These are phyloP conservation scores for Calonectria montana DNA, from an alignment of 2,329 filamentous ascomycete genomes.

Conservation along the genomic window DNA sequence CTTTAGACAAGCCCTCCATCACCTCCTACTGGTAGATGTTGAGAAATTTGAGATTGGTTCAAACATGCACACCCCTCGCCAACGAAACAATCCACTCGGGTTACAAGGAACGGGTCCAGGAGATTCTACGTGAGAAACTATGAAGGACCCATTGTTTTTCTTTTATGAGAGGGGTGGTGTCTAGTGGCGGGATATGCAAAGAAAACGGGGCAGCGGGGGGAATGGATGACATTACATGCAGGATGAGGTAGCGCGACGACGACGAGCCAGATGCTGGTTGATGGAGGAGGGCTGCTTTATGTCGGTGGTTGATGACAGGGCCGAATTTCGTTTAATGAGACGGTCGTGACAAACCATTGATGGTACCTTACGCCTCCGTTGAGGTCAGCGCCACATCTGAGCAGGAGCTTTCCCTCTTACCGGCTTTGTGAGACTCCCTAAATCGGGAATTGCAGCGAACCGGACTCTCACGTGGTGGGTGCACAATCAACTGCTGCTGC, in stretches of 20 bases:
- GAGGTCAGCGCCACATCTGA: constrained; percentile 31
- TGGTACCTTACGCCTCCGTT: not conserved
- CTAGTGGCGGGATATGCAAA: not conserved
- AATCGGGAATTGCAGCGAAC: constrained; percentile 42
- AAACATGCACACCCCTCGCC: constrained; percentile 13
- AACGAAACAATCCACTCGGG: not conserved
- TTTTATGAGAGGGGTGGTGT: not conserved
- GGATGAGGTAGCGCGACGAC: constrained; percentile 17
- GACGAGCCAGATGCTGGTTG: not conserved
- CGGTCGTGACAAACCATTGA: not conserved
- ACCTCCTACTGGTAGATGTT: not conserved
- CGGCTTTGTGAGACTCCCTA: constrained; percentile 28
- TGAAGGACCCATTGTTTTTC: not conserved
- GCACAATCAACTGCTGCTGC: constrained; percentile 8
- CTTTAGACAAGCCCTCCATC: not conserved
- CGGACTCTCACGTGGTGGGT: constrained; percentile 17
- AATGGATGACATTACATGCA: constrained; percentile 25
- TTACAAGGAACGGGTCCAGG: not conserved
- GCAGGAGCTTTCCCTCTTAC: constrained; percentile 1
- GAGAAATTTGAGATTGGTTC: constrained; percentile 13
- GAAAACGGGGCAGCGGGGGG: constrained; percentile 2
- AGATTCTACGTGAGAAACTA: not conserved
- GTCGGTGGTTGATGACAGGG: not conserved
- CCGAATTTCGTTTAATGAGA: not conserved
- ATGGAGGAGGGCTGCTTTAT: not conserved